phyloP scores from a whole-genome alignment of 1,284 basidiomycete genomes.

The Takashimella tepidaria region DNA sequence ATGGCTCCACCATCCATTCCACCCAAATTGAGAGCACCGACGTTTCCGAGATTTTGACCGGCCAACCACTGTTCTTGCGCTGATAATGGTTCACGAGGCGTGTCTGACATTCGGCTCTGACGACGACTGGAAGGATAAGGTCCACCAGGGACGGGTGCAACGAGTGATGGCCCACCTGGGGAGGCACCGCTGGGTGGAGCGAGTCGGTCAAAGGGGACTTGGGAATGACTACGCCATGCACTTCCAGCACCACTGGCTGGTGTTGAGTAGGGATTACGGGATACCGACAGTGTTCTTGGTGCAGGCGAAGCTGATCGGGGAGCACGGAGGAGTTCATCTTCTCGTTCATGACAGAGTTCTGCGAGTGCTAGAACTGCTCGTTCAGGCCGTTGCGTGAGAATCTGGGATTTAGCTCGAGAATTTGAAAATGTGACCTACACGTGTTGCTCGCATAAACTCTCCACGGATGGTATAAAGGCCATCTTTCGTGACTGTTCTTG shows the following conservation, averaged over 20 bases:
- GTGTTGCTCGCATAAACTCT: conserved; percentile 93
- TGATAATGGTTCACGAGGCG: conserved; percentile 9
- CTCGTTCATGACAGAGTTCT: conserved; percentile 63
- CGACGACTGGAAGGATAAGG: conserved; percentile 23
- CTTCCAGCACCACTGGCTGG: conserved; percentile 15
- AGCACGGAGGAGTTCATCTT: conserved; percentile 47
- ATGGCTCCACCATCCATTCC: neutral
- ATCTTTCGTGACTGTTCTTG: conserved; percentile 92
- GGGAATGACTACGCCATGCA: conserved; percentile 37
- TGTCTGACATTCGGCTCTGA: conserved; percentile 16
- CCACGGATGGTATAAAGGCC: conserved; percentile 95
- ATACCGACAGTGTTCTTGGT: conserved; percentile 34
- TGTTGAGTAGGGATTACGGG: conserved; percentile 27
- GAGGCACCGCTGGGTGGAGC: conserved; percentile 2
- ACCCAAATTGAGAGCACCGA: too few species aligned
- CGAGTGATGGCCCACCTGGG: conserved; percentile 11
- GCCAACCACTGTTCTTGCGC: conserved; percentile 45
- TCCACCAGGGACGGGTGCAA: conserved; percentile 13
- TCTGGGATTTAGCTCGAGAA: conserved; percentile 40
- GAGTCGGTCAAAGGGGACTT: conserved; percentile 38
- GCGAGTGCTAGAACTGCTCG: conserved; percentile 73
- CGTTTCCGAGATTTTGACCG: conserved; percentile 40
- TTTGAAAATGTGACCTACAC: conserved; percentile 42
- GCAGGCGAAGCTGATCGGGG: conserved; percentile 48
- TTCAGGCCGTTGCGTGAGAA: conserved; percentile 70